Percentiles rank a stretch among this genome's conserved stretches.
phyloP scores from a whole-genome alignment of 805 yeast genomes.

The Priceomyces castillae region DNA sequence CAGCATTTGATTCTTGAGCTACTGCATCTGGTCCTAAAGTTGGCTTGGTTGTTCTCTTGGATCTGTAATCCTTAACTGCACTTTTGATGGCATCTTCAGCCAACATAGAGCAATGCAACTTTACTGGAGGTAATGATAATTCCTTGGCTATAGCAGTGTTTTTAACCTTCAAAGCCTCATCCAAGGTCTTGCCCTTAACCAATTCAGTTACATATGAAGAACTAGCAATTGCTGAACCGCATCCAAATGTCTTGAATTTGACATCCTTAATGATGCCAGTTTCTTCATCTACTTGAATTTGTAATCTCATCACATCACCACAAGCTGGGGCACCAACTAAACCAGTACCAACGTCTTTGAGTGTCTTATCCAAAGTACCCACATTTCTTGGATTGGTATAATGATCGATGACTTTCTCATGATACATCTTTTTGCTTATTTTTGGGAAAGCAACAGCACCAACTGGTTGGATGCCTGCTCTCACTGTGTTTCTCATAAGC shows the following conservation, averaged over 20 bases:
- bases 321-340: conserved; percentile 99
- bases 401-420: conserved; percentile 92
- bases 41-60: conserved; percentile 64
- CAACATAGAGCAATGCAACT: conserved; percentile 95
- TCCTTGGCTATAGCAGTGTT: conserved; percentile 95
- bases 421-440: conserved; percentile 50
- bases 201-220: conserved; percentile 93
- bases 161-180: conserved; percentile 89
- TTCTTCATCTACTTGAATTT: conserved; percentile 86
- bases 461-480: conserved; percentile 5
- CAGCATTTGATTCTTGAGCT: conserved; percentile 14
- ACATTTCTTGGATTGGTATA: conserved; percentile 96
- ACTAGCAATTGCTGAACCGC: conserved; percentile 97
- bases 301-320: conserved; percentile 98
- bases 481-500: conserved; percentile 1
- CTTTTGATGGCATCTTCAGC: conserved; percentile 99
- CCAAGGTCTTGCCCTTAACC: conserved; percentile 90
- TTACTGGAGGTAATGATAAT: conserved; percentile 92
- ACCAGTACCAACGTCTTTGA: conserved; percentile 86
- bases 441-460: conserved; percentile 8
- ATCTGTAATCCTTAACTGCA: conserved; percentile 91
- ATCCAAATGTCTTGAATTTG: conserved; percentile 98
- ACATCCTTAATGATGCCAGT: conserved; percentile 93
- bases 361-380: conserved; percentile 81
- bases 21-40: conserved; percentile 61